A percentile compares a stretch with the other conserved stretches of the same genome.
phyloP scores from a whole-genome alignment of 116 monocot species.

The Dioscorea cayenensis region DNA sequence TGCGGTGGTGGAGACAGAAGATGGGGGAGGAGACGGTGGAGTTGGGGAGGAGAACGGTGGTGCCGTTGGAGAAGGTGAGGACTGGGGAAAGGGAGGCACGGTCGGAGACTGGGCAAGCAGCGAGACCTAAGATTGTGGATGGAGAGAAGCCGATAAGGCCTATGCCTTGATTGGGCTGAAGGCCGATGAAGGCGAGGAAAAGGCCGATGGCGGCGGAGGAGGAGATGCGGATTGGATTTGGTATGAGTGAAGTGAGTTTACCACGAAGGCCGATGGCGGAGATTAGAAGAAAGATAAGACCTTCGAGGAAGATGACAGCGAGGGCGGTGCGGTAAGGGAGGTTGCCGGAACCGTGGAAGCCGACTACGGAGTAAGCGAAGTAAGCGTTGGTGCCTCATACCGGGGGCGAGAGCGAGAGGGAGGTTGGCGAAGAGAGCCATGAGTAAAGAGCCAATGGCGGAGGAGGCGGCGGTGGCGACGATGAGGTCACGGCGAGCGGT shows the following conservation, averaged over 20 bases:
- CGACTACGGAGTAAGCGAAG: conserved; percentile 87
- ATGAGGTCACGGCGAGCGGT: conserved; percentile 76
- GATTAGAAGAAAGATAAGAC: conserved; percentile 50
- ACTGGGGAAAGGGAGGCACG: conserved; percentile 76
- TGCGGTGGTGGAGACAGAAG: conserved; percentile 66
- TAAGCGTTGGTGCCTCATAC: conserved; percentile 93
- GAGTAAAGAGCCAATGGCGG: conserved; percentile 55
- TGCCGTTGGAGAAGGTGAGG: conserved; percentile 58
- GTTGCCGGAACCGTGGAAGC: conserved; percentile 82
- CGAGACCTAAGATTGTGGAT: conserved; percentile 69
- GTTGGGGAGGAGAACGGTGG: conserved; percentile 57
- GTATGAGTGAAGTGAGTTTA: conserved; percentile 61
- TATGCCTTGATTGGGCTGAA: conserved; percentile 73
- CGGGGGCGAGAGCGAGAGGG: conserved; percentile 73
- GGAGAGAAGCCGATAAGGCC: conserved; percentile 74
- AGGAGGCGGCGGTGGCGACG: conserved; percentile 73
- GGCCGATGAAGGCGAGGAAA: conserved; percentile 83
- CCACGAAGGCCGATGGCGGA: conserved; percentile 65
- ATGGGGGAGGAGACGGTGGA: conserved; percentile 61
- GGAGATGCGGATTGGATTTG: conserved; percentile 55
- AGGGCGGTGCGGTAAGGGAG: conserved; percentile 66
- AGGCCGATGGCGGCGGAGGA: conserved; percentile 82
- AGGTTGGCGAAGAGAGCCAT: conserved; percentile 77
- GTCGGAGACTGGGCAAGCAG: conserved; percentile 48
- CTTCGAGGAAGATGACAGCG: conserved; percentile 69